Evolutionary conservation across 2,329 filamentous ascomycete genomes (phyloP), one percentile per base, ranked within the genome.

Genomic region (Fusarium lateritium): DNA sequence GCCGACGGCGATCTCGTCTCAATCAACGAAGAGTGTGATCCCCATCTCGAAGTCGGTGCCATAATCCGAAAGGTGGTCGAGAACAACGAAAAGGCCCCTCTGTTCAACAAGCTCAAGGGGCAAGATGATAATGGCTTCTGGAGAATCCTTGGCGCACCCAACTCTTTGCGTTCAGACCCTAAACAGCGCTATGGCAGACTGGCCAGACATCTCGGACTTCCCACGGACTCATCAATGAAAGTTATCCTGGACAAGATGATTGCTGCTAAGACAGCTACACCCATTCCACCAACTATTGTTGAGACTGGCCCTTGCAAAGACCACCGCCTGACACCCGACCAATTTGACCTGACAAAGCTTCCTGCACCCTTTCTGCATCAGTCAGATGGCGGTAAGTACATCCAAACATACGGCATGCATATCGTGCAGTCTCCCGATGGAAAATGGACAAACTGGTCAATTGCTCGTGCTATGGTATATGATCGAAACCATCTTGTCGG

Each of bases 21-120:
- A 42, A 84, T 85, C 64, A 77, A 81, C 53, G 66, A 76, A 7
- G 77, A 80, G 43, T 72, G 81, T 8, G 81, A 85, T 54, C 79
- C 83, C 5, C 61, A 84, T 49, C 78, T 86, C 26, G 83, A 86
- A 69, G 79, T 77, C 1, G 81, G 76, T 2, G 85, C 84, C 6
- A 84, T 86, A 44, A 83, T 81, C 14, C 77, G 84, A 13, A 76
- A 73, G n/a, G 83, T 81, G 5, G 81, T 78, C 42, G 84, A 86
- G 64, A 81, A 72, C 0, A 70, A 84, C 38, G 80, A 80, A 45
- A 83, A 81, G 40, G 84, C 84, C 0, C 83, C 84, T 0, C 76
- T 86, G 0, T 85, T 86, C 78, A 84, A 86, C 73, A 86, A 85
- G 36, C 62, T 86, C 43, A 83, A 80, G 54, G 84, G 84, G 2